phyloP scores from a whole-genome alignment of 148 eudicot species.

The Chenopodium berlandieri region DNA sequence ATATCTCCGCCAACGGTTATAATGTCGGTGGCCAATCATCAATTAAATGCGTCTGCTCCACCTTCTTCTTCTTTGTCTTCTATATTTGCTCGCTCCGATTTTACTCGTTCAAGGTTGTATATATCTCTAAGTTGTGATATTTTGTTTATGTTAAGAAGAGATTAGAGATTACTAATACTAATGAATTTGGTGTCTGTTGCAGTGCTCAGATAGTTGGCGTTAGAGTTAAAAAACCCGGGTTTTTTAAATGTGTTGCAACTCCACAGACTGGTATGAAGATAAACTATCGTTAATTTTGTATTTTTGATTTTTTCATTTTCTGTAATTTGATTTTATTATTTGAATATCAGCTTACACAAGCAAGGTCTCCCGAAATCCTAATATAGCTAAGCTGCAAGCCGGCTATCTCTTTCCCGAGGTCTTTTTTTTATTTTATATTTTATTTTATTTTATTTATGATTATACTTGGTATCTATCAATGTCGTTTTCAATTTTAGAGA shows the following conservation, averaged over 20 bases:
- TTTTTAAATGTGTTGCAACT: conserved; percentile 34
- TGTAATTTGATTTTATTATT: background rate
- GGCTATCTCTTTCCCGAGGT: conserved; percentile 98
- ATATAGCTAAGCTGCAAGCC: conserved; percentile 86
- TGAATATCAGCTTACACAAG: conserved; percentile 55
- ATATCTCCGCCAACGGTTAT: too few species aligned
- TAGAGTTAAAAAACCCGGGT: conserved; percentile 16
- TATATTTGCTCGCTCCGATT: too few species aligned
- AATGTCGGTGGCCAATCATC: too few species aligned
- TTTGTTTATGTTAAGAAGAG: too few species aligned
- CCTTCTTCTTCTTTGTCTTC: too few species aligned
- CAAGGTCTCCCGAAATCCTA: conserved; percentile 76
- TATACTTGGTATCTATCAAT: too few species aligned
- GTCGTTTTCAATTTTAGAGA: too few species aligned
- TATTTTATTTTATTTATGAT: background rate
- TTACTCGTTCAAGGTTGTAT: too few species aligned
- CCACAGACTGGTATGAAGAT: conserved; percentile 29
- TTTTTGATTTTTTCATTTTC: background rate
- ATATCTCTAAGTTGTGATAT: too few species aligned
- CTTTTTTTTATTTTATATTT: conserved; percentile 8
- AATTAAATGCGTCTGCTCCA: too few species aligned
- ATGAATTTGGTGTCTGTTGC: background rate
- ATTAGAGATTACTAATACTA: too few species aligned
- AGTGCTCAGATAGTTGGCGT: conserved; percentile 27
- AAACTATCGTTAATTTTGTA: too few species aligned